Conservation (phyloP, 2,329 filamentous ascomycete genomes). For the Aspergillus versicolor region DNA sequence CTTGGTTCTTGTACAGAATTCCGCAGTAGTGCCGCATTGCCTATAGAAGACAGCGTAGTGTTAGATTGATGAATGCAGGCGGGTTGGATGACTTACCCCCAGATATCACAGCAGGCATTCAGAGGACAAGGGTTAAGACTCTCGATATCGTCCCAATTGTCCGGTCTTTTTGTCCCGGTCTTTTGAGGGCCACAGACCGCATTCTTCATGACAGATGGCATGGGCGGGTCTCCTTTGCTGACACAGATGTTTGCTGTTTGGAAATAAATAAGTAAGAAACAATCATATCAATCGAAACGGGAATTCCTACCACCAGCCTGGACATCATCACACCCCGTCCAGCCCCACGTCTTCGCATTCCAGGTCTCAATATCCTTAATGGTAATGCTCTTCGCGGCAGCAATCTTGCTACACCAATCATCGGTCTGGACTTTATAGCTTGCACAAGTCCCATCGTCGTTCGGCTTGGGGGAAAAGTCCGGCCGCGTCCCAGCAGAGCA, state of each 20-base stretch:
- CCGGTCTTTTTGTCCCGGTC: too few species aligned
- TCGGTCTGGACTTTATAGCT: slow-evolving; percentile 31
- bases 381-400: slow-evolving; percentile 32
- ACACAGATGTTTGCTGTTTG: slow-evolving; percentile 32
- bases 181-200: too few species aligned
- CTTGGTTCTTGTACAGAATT: slow-evolving; percentile 41
- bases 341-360: slow-evolving; percentile 48
- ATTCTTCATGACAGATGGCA: too few species aligned
- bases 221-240: too few species aligned
- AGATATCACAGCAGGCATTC: slow-evolving; percentile 45
- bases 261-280: too few species aligned
- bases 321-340: slow-evolving; percentile 40
- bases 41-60: too few species aligned
- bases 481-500: slow-evolving; percentile 17
- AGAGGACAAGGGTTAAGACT: slow-evolving; percentile 48
- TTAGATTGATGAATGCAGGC: too few species aligned
- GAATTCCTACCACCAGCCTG: slow-evolving; percentile 13
- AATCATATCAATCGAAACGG: too few species aligned
- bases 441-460: slow-evolving; percentile 39
- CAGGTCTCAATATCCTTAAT: slow-evolving; percentile 36
- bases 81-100: slow-evolving; percentile 28
- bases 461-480: slow-evolving; percentile 33
- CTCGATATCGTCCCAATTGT: slow-evolving; percentile 20
- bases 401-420: slow-evolving; percentile 34
- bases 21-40: slow-evolving; percentile 45